Conservation (phyloP, 1,284 basidiomycete genomes). For the Ustilago hordei region DNA sequence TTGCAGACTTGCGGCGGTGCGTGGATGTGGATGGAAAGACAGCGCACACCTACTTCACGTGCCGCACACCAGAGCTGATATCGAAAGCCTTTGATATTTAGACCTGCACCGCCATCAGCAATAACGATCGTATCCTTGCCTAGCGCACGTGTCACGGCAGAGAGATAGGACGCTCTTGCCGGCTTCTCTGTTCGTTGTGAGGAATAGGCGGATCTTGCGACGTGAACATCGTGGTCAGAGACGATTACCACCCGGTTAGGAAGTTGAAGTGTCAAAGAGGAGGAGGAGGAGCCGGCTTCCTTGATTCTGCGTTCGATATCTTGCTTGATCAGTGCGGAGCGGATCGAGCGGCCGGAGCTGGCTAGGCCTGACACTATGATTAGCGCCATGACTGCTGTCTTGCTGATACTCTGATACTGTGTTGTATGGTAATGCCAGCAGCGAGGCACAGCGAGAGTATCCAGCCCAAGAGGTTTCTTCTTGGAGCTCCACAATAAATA, state of each 20-base stretch:
- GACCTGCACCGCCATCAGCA: conserved; percentile 80
- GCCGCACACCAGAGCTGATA: conserved; percentile 98
- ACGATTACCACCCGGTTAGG: conserved; percentile 74
- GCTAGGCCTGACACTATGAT: conserved; percentile 92
- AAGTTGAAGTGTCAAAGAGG: conserved; percentile 73
- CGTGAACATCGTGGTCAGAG: conserved; percentile 80
- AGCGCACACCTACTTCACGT: conserved; percentile 84
- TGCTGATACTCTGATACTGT: background rate
- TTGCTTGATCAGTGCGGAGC: conserved; percentile 77
- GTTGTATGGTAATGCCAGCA: background rate
- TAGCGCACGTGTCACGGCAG: conserved; percentile 83
- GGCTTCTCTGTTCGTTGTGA: conserved; percentile 88
- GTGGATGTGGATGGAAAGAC: conserved; percentile 81
- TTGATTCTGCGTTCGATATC: conserved; percentile 76
- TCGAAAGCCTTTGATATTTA: conserved; percentile 94
- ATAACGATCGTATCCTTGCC: conserved; percentile 82
- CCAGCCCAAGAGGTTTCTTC: conserved; percentile 16
- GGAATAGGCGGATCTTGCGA: conserved; percentile 77
- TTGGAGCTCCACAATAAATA: background rate
- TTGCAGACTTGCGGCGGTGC: conserved; percentile 74
- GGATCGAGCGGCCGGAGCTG: conserved; percentile 83
- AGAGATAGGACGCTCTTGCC: conserved; percentile 86
- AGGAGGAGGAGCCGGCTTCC: conserved; percentile 71
- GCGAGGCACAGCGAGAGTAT: background rate
- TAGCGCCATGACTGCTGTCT: conserved; percentile 79